Percentiles rank a stretch among this genome's conserved stretches.
Evolutionary conservation across 768 basidiomycete genomes (phyloP).

Genomic region (Trametes meyenii): DNA sequence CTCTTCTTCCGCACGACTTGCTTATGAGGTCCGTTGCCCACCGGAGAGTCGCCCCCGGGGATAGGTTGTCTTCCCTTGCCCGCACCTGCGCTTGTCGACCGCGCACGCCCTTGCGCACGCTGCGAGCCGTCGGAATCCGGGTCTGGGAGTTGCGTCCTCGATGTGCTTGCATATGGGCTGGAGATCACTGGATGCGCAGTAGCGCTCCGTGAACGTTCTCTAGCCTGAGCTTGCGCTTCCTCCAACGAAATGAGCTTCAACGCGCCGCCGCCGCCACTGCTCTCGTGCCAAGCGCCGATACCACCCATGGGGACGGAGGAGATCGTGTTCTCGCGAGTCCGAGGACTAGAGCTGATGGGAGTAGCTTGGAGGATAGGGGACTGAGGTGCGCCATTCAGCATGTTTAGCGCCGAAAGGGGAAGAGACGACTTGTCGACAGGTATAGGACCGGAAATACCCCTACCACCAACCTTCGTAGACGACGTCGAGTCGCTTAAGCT

Average conservation of each 20-base stretch:
- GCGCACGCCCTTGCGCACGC: conserved; percentile 42
- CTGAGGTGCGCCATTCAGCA: conserved; percentile 13
- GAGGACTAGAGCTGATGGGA: conserved; percentile 26
- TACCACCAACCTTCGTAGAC: conserved; percentile 11
- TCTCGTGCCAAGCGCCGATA: conserved; percentile 57
- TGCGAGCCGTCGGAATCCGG: conserved; percentile 13
- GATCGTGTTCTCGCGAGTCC: conserved; percentile 29
- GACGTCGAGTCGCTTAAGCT: conserved; percentile 19
- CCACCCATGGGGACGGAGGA: conserved; percentile 12
- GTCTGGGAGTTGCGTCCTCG: conserved; percentile 26
- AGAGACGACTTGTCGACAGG: conserved; percentile 25
- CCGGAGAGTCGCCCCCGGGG: conserved; percentile 10
- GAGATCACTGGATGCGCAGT: conserved; percentile 29
- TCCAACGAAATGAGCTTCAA: conserved; percentile 76
- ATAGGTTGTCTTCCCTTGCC: conserved; percentile 46
- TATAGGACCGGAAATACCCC: conserved; percentile 31
- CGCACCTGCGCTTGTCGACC: conserved; percentile 62
- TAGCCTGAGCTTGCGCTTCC: conserved; percentile 68
- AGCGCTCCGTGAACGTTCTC: conserved; percentile 56
- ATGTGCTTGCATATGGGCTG: conserved; percentile 25
- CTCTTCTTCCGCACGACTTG: conserved; percentile 77
- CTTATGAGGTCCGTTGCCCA: conserved; percentile 39
- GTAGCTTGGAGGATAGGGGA: conserved; percentile 3
- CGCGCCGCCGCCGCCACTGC: conserved; percentile 45
- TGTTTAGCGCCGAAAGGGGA: conserved; percentile 11